These are phyloP conservation scores for Citeromyces nyonsensis DNA, from an alignment of 805 yeast species.

Conservation along the genomic window DNA sequence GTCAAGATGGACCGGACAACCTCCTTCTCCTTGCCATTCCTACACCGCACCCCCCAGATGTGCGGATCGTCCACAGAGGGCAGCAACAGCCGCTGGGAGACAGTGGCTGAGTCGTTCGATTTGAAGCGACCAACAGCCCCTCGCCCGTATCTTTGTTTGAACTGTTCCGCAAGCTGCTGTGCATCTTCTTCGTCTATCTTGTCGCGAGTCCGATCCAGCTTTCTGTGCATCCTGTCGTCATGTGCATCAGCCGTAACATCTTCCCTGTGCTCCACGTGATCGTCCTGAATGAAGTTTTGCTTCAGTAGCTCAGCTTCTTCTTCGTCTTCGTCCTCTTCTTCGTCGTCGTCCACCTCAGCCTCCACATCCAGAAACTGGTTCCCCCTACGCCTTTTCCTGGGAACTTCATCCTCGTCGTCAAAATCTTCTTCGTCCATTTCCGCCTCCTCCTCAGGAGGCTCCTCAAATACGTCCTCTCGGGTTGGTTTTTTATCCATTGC, in stretches of 20 bases:
- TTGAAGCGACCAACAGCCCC: constrained; percentile 67
- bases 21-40: constrained; percentile 88
- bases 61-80: constrained; percentile 96
- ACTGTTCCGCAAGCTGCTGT: constrained; percentile 80
- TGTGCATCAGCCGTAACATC: constrained; percentile 16
- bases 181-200: constrained; percentile 90
- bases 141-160: constrained; percentile 85
- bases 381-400: constrained; percentile 33
- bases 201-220: constrained; percentile 70
- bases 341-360: constrained; percentile 97
- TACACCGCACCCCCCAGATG: constrained; percentile 89
- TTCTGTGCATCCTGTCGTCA: constrained; percentile 80
- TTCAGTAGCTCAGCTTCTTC: constrained; percentile 85
- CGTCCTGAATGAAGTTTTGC: constrained; percentile 72
- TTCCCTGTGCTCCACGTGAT: constrained; percentile 46
- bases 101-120: constrained; percentile 69
- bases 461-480: constrained; percentile 1
- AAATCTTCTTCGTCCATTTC: constrained; percentile 29
- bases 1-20: constrained; percentile 73
- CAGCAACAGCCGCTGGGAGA: constrained; percentile 82
- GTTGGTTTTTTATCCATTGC: neutral
- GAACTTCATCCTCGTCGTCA: constrained; percentile 29
- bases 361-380: constrained; percentile 95
- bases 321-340: constrained; percentile 85
- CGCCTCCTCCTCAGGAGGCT: constrained; percentile 1